Evolutionary conservation across 805 yeast species (phyloP), one percentile per base, ranked within the genome.

Genomic region (Candida berthetii): DNA sequence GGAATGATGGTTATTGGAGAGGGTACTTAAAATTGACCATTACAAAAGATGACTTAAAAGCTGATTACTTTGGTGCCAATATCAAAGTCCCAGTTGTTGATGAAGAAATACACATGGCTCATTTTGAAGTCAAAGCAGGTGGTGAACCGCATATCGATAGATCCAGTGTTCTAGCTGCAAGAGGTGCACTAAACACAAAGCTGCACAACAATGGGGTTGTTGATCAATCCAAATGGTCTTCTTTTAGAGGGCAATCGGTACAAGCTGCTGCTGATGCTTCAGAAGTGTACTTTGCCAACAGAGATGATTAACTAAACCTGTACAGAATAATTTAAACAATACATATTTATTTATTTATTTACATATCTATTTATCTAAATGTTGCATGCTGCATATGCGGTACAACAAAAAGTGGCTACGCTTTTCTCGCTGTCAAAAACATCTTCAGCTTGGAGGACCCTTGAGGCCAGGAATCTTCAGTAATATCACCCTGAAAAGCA

Each of bases 1-100:
- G 49, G 49, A 46, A 43, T 17, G 49, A 46, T 20, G 49, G 47
- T 0, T 43, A 36, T 31, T 40, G 46, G 47, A 41, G 47, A 39
- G 49, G 49, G 14, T 43, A 43, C 25, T 28, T 43, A 22, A 39
- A 41, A 34, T n/a, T 43, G 11, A 34, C 31, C 2, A 19, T 43
- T 14, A 27, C 15, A 3, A 24, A 28, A 28, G 40, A 41, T 9
- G 18, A 35, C 1, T 16, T 43, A 5, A 28, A 25, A 6, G 41
- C 42, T 4, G 39, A 41, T n/a, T 43, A 41, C 32, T 46, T 15
- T 29, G 46, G 47, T 20, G 41, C 38, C 10, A 43, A 46, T 34
- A 44, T 43, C 8, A 41, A 41, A 28, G 22, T 35, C 10, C 25
- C 35, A 11, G 37, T 7, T 4, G 31, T 39, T 15, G 32, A 43